Evolutionary conservation across 2,329 filamentous ascomycete species (phyloP).

Genomic region (Diaporthe humulicola): DNA sequence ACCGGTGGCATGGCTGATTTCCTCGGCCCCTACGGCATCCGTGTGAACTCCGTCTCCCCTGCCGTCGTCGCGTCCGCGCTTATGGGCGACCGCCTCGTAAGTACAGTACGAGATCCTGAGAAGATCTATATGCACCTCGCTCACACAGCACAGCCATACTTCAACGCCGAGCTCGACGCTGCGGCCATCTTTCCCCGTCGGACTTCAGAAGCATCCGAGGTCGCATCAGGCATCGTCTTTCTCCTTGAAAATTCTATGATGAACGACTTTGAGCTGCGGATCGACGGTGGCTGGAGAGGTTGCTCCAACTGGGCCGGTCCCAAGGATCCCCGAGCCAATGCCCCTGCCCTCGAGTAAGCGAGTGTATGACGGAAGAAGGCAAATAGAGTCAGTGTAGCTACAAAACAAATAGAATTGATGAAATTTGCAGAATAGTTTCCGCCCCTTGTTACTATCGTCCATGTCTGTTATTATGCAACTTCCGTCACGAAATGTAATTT

Average conservation of each 20-base stretch:
- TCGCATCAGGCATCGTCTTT: not conserved
- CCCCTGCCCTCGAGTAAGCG: not conserved
- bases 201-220: not conserved
- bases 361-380: too few species aligned
- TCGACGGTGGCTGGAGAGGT: not conserved
- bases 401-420: not conserved
- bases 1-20: not conserved
- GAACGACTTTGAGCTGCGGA: conserved; percentile 1
- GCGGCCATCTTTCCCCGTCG: not conserved
- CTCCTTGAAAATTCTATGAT: not conserved
- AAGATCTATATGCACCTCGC: not conserved
- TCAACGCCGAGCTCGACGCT: not conserved
- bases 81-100: conserved; percentile 3
- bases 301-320: conserved; percentile 1
- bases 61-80: not conserved
- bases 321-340: not conserved
- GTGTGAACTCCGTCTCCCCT: not conserved
- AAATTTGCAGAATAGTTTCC: not conserved
- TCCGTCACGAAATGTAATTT: not conserved
- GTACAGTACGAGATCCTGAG: not conserved
- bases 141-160: not conserved
- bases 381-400: not conserved
- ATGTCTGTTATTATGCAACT: too few species aligned
- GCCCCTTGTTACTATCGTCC: not conserved
- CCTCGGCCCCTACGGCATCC: conserved; percentile 1